Evolutionary conservation across 2,329 filamentous ascomycete species (phyloP).

Genomic region (Xylaria polymorpha): DNA sequence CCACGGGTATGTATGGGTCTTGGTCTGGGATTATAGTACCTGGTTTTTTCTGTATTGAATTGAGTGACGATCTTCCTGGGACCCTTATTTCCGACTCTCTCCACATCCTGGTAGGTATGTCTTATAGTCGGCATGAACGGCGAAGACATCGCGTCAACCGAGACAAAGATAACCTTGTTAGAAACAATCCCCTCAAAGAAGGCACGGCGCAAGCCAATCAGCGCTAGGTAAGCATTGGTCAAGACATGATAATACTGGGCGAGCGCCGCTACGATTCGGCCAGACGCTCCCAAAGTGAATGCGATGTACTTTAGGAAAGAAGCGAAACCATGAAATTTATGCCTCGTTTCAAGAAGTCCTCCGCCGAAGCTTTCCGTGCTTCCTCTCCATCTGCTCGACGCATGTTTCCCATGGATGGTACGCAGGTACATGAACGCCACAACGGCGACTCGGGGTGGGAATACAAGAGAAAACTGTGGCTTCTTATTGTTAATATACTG

Average conservation of each 20-base stretch:
- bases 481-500: background rate
- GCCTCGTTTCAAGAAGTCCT: slow-evolving; percentile 22
- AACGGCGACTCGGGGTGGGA: slow-evolving; percentile 6
- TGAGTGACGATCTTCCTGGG: slow-evolving; percentile 15
- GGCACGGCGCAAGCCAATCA: slow-evolving; percentile 9
- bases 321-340: slow-evolving; percentile 21
- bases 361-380: slow-evolving; percentile 5
- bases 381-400: slow-evolving; percentile 12
- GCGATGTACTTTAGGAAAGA: slow-evolving; percentile 10
- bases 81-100: slow-evolving; percentile 8
- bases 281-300: slow-evolving; percentile 15
- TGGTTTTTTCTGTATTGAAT: slow-evolving; percentile 22
- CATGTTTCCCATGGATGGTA: slow-evolving; percentile 9
- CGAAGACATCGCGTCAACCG: slow-evolving; percentile 11
- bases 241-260: slow-evolving; percentile 6
- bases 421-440: slow-evolving; percentile 19
- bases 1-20: slow-evolving; percentile 38
- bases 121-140: slow-evolving; percentile 4
- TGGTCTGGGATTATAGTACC: slow-evolving; percentile 26
- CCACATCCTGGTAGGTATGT: background rate
- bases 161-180: background rate
- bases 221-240: background rate
- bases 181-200: background rate
- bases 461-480: slow-evolving; percentile 5
- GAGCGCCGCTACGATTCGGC: slow-evolving; percentile 11